Base-by-base conservation (phyloP, 2,329 filamentous ascomycete genomes). In the Aspergillus sp. region DNA sequence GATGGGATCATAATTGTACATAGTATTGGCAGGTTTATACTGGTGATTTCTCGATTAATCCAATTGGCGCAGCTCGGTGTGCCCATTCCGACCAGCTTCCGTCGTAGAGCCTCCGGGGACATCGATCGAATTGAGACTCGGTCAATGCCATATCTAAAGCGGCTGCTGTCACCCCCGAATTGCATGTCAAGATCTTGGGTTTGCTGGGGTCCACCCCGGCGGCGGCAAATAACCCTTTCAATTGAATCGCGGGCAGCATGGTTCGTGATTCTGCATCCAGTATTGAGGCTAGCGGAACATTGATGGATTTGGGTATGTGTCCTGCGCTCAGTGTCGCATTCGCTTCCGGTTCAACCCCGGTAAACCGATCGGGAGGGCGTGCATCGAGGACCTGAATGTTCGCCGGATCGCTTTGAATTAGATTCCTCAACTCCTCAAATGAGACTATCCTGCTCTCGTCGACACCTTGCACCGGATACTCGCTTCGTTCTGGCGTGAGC, bases 41-140 rank as follows among this genome's bases (percentile, higher is more conserved):
- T 26, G 9, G 8, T 27, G 36, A 39, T 39, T 40, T 48, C 10
- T 52, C 45, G 19, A 56, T 45, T 42, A 53, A 38, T 28, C 47
- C 34, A 7, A 49, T 35, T 19, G 36, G n/a, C 7, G 50, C 51
- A 6, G 50, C 59, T 41, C 54, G 50, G 4, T 52, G 43, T 8
- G 48, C 53, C 61, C 60, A 64, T 42, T 64, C 61, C 47, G 52
- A 57, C 61, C 61, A 64, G 35, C 61, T 64, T 12, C 60, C 61
- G 56, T 64, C 61, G 45, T 64, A 64, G 7, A 64, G 29, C 46
- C 58, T 49, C 33, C 47, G 49, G 19, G 41, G 19, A 43, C 52
- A 56, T 7, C 27, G 34, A 26, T 55, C 28, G 2, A 49, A 56
- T 0, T 58, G 58, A 9, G 52, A 49, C 34, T 48, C 41, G 10